phyloP scores from a whole-genome alignment of 169 alveolate species.

The Plasmodium ovale region DNA sequence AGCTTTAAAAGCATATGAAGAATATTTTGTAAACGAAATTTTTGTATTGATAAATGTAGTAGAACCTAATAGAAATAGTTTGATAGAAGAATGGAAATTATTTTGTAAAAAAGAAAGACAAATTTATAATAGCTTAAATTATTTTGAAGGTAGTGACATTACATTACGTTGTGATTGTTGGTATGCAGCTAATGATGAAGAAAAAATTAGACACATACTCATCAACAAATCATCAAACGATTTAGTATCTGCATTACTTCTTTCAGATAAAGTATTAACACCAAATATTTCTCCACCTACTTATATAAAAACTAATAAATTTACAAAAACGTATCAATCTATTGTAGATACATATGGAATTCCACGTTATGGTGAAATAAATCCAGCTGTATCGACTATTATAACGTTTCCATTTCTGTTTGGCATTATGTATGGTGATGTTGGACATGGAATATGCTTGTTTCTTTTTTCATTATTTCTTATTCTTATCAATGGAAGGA shows the following conservation, averaged over 20 bases:
- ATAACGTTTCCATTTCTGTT: constrained; percentile 99
- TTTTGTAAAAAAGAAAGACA: constrained; percentile 96
- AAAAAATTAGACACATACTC: constrained; percentile 87
- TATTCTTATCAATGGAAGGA: constrained; percentile 79
- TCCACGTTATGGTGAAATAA: constrained; percentile 98
- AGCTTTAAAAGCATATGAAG: constrained; percentile 92
- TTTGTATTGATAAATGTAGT: constrained; percentile 88
- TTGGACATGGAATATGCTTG: constrained; percentile 98
- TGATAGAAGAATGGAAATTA: constrained; percentile 94
- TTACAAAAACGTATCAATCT: constrained; percentile 93
- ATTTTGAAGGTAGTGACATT: constrained; percentile 93
- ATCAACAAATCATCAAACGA: constrained; percentile 85
- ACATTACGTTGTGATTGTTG: constrained; percentile 97
- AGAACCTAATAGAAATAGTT: constrained; percentile 90
- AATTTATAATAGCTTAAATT: constrained; percentile 92
- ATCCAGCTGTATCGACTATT: constrained; percentile 97
- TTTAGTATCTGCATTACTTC: constrained; percentile 87
- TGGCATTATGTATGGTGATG: constrained; percentile 99
- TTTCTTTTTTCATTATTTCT: constrained; percentile 89
- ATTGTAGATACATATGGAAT: constrained; percentile 99
- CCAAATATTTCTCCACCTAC: constrained; percentile 95
- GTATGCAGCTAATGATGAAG: constrained; percentile 95
- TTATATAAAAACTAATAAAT: constrained; percentile 93
- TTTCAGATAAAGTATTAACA: constrained; percentile 84
- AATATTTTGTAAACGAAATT: constrained; percentile 89